Evolutionary conservation across 305 asterid species (phyloP), one percentile per base, ranked within the genome.

Genomic region (Salvia sclarea): DNA sequence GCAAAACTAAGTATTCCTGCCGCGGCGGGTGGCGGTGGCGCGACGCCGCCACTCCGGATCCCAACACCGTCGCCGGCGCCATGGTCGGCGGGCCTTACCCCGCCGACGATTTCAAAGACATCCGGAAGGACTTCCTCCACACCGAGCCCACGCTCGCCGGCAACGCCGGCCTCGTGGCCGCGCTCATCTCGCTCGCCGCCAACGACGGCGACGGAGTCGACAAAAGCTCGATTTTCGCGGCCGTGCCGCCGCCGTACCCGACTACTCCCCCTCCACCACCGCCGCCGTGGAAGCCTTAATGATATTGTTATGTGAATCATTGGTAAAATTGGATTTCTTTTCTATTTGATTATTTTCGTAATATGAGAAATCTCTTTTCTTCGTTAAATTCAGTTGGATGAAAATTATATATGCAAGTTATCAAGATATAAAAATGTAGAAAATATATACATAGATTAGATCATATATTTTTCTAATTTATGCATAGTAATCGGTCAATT

Each of bases 51-150:
- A 71, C 75, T 1, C 71, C 87, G 6, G 87, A 92, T 67, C 94
- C 95, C 17, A 80, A 86, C 81, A 88, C 48, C 80, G 68, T 92
- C 57, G 33, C 52, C 0, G 98, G 98, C 14, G 98, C 97, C 61
- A 85, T 92, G 95, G 98, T 92, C 3, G 90, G 90, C 55, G 98
- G 98, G 10, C 98, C 97, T 0, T 95, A 92, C 71, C 81, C 81
- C 35, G 84, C 83, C 61, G 98, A 92, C 69, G 80, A 68, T n/a
- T 92, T 81, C 79, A 76, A 68, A 67, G 98, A 92, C 53, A 66
- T 70, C 12, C 89, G 97, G 0, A 3, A 70, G 0, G 82, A 84
- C 75, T 82, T 75, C 79, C 83, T 79, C 81, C 83, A 90, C 72
- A 88, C 90, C 22, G 97, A 92, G 80, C 97, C 96, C 48, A 90